phyloP scores from a whole-genome alignment of 1,139 yeast genomes.

The Magnusiomyces suaveolens region DNA sequence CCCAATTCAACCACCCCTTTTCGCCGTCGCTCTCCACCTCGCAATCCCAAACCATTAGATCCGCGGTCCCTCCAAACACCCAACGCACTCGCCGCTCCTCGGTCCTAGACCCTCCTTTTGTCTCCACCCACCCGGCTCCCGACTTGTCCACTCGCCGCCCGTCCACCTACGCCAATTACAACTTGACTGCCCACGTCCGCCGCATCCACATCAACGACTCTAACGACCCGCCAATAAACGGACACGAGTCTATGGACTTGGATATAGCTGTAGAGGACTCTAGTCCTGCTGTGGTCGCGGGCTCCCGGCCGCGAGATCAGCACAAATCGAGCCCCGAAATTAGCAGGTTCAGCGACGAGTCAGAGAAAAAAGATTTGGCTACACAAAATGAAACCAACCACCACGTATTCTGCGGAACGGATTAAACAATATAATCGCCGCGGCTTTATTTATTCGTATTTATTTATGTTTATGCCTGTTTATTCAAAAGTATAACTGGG shows the following conservation, averaged over 20 bases:
- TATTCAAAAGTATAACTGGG: too few species aligned
- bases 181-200: background rate
- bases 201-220: background rate
- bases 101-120: slow-evolving; percentile 3
- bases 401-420: slow-evolving; percentile 27
- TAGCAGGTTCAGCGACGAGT: slow-evolving; percentile 12
- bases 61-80: background rate
- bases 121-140: background rate
- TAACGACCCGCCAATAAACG: background rate
- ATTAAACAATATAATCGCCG: slow-evolving; percentile 11
- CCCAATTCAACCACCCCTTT: too few species aligned
- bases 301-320: too few species aligned
- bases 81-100: background rate
- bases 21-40: background rate
- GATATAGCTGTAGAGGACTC: background rate
- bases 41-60: background rate
- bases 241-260: background rate
- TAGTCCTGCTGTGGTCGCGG: too few species aligned
- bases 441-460: too few species aligned
- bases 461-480: too few species aligned
- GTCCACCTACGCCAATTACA: background rate
- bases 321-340: too few species aligned
- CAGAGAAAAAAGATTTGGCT: slow-evolving; percentile 8
- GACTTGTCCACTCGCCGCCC: background rate
- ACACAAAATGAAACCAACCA: slow-evolving; percentile 13